Evolutionary conservation across 768 basidiomycete genomes (phyloP).

Genomic region (Suillus subalutaceus): DNA sequence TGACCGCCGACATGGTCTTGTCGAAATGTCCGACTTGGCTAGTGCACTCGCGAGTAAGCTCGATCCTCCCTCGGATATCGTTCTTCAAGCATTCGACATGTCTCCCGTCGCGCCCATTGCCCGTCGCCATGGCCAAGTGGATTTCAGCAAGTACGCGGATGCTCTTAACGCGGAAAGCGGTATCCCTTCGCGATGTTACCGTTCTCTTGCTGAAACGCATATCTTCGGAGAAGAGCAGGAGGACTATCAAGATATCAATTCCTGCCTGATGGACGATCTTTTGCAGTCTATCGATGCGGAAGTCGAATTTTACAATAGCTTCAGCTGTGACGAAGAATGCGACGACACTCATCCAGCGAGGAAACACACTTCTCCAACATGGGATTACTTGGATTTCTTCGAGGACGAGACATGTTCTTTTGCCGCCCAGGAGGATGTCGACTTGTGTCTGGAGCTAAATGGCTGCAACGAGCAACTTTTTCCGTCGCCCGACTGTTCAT

Average conservation of each 20-base stretch:
- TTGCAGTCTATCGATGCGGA: neutral
- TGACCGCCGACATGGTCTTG: conserved; percentile 1
- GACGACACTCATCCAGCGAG: neutral
- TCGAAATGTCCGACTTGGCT: conserved; percentile 2
- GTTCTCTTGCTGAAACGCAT: neutral
- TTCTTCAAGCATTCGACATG: neutral
- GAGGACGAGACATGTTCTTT: neutral
- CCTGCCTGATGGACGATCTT: neutral
- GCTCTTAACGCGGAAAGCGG: neutral
- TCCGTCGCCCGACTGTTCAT: neutral
- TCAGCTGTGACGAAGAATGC: neutral
- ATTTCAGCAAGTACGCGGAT: neutral
- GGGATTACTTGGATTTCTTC: neutral
- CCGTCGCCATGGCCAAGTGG: conserved; percentile 1
- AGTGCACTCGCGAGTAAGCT: neutral
- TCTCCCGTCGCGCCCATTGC: neutral
- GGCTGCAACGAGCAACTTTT: neutral
- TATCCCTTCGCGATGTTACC: neutral
- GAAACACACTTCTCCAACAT: neutral
- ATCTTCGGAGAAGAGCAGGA: neutral
- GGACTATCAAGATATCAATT: neutral
- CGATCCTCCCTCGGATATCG: neutral
- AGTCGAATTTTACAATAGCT: conserved; percentile 1
- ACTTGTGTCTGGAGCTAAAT: neutral
- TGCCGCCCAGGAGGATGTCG: neutral